Base-by-base conservation (phyloP, 257 asterid species). In the Lavandula angustifolia region DNA sequence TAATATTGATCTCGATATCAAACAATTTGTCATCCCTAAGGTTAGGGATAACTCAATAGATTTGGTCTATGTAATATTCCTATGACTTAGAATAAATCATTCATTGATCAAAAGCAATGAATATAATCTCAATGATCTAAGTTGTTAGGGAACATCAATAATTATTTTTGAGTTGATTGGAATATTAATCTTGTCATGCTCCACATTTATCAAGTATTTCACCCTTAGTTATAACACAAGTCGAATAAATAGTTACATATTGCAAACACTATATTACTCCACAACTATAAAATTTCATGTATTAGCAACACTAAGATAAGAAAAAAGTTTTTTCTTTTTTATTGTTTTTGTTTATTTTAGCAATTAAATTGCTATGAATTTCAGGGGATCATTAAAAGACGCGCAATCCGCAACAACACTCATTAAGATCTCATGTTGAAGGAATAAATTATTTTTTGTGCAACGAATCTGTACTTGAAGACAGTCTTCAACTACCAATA, bases 61-160 rank as follows among this genome's bases (percentile, higher is more conserved):
- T 33, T 22, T 17, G 73, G 7, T 43, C 49, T 56, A 67, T 13
- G 40, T 47, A 32, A 33, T 47, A 33, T 37, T 67, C 52, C 52
- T 17, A 6, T 14, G 10, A 6, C 41, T 34, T 56, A 4, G 12
- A 8, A 49, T 40, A 68, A 41, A 69, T 69, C 31, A 52, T 41
- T 32, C 7, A 46, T 5, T 52, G 50, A 52, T 43, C 18, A 43
- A 52, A 44, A 43, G 57, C 75, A 32, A 31, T 9, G 33, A 54
- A 56, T 18, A 55, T 67, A 6, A 48, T 3, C 47, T 16, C 47
- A 42, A 41, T 60, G 69, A 42, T 64, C 18, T 33, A 31, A 52
- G 75, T 61, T 51, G 75, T 53, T 70, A 53, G 75, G 75, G 43
- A 53, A 70, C 75, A 70, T 70, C 75, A 70, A 61, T 53, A 9